These are phyloP conservation scores for Yamadazyma buinensis DNA, from an alignment of 1,139 yeast species.

Conservation along the genomic window DNA sequence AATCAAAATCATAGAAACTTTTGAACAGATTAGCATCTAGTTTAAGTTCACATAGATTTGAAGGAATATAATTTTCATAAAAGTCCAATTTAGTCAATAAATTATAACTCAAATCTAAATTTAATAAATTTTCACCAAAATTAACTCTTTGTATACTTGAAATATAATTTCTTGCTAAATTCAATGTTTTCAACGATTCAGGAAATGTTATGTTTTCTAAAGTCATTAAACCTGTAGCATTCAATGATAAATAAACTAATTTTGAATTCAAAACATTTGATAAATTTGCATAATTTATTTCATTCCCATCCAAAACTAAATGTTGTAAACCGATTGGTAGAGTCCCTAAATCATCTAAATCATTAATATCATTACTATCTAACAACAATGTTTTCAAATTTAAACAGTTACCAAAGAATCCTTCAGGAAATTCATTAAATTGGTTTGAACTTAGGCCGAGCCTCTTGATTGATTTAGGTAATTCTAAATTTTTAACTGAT, in stretches of 20 bases:
- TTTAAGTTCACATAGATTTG: not conserved
- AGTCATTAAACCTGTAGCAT: conserved; percentile 19
- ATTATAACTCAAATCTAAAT: conserved; percentile 8
- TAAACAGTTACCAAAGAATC: conserved; percentile 12
- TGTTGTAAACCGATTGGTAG: conserved; percentile 17
- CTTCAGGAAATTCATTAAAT: conserved; percentile 14
- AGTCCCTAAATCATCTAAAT: conserved; percentile 22
- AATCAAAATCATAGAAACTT: conserved; percentile 3
- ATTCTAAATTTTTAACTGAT: conserved; percentile 10
- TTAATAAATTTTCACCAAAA: conserved; percentile 13
- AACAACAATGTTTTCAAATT: conserved; percentile 14
- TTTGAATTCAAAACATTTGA: conserved; percentile 18
- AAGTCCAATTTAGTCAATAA: conserved; percentile 1
- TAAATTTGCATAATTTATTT: conserved; percentile 20
- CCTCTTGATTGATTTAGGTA: conserved; percentile 15
- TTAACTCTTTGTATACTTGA: conserved; percentile 12
- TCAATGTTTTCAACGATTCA: conserved; percentile 13
- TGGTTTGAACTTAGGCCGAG: conserved; percentile 17
- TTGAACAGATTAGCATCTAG: conserved; percentile 4
- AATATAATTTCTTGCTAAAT: conserved; percentile 18
- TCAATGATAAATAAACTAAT: conserved; percentile 18
- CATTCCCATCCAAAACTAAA: conserved; percentile 20
- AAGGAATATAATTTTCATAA: not conserved
- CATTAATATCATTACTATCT: conserved; percentile 20
- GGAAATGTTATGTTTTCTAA: conserved; percentile 18